Conservation (phyloP, 202 grass and related monocot species). For the Panicum hallii region DNA sequence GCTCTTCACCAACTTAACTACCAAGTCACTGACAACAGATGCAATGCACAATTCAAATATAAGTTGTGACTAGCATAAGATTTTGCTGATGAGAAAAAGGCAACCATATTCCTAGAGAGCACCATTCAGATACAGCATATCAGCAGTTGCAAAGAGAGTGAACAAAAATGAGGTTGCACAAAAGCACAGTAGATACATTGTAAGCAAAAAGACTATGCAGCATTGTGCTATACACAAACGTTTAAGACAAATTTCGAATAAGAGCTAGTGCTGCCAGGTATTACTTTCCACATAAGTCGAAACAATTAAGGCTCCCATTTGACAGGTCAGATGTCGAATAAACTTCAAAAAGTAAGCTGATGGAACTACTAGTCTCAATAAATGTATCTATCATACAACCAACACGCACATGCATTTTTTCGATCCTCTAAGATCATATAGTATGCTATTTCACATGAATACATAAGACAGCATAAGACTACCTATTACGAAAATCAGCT, state of each 20-base stretch:
- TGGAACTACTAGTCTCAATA: background rate
- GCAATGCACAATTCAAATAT: background rate
- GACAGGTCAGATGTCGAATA: background rate
- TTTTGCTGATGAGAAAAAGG: background rate
- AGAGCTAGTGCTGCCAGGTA: background rate
- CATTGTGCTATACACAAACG: background rate
- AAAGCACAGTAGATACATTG: constrained; percentile 8
- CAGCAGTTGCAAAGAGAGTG: background rate
- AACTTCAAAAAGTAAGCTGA: constrained; percentile 25
- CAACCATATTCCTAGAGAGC: background rate
- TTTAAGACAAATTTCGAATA: constrained; percentile 4
- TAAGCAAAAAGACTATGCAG: background rate
- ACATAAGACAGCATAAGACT: background rate
- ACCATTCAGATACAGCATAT: constrained; percentile 9
- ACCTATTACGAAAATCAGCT: background rate
- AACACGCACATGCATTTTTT: background rate
- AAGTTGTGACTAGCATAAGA: background rate
- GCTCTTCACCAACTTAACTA: background rate
- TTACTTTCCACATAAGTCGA: background rate
- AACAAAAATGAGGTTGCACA: background rate
- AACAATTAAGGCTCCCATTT: background rate
- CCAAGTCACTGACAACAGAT: background rate
- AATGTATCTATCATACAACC: constrained; percentile 6
- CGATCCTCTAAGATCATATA: background rate
- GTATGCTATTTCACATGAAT: constrained; percentile 6